A percentile compares a stretch with the other conserved stretches of the same genome.
phyloP scores from a whole-genome alignment of 371 early-diverging fungal genomes.

The Rhizopus microsporus region DNA sequence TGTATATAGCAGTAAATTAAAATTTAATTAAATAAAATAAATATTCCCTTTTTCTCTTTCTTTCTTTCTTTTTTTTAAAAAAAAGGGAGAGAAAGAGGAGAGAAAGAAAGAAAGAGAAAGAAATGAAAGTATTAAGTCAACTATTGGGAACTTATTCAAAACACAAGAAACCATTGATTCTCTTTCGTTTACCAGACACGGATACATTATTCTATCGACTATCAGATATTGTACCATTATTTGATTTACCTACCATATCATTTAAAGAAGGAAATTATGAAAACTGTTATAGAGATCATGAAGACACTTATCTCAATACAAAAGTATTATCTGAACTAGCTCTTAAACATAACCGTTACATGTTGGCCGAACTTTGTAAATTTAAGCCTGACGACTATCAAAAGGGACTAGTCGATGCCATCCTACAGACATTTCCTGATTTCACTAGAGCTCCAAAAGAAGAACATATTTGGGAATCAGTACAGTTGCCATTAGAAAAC shows the following conservation, averaged over 20 bases:
- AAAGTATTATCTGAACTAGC: slow-evolving; percentile 23
- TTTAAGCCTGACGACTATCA: slow-evolving; percentile 29
- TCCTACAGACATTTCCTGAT: slow-evolving; percentile 24
- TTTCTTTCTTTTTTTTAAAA: slow-evolving; percentile 1
- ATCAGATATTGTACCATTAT: slow-evolving; percentile 25
- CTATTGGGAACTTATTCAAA: slow-evolving; percentile 25
- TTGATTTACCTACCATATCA: slow-evolving; percentile 19
- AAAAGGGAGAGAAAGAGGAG: not conserved
- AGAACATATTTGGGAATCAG: slow-evolving; percentile 32
- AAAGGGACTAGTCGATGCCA: slow-evolving; percentile 21
- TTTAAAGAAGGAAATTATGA: slow-evolving; percentile 15
- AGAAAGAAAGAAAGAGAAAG: no score
- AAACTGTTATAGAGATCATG: slow-evolving; percentile 25
- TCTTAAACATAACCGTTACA: slow-evolving; percentile 9
- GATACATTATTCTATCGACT: slow-evolving; percentile 23
- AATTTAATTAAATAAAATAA: not conserved
- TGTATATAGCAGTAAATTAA: not conserved
- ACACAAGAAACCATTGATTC: slow-evolving; percentile 20
- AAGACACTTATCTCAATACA: slow-evolving; percentile 28
- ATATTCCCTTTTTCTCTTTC: not conserved
- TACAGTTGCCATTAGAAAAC: slow-evolving; percentile 23
- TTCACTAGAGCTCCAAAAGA: slow-evolving; percentile 27
- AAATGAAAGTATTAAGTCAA: slow-evolving; percentile 22
- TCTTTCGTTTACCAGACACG: slow-evolving; percentile 23
- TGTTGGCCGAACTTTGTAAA: slow-evolving; percentile 27